These are phyloP conservation scores for Erysimum cheiranthoides DNA, from an alignment of 345 rosid species.

Conservation along the genomic window DNA sequence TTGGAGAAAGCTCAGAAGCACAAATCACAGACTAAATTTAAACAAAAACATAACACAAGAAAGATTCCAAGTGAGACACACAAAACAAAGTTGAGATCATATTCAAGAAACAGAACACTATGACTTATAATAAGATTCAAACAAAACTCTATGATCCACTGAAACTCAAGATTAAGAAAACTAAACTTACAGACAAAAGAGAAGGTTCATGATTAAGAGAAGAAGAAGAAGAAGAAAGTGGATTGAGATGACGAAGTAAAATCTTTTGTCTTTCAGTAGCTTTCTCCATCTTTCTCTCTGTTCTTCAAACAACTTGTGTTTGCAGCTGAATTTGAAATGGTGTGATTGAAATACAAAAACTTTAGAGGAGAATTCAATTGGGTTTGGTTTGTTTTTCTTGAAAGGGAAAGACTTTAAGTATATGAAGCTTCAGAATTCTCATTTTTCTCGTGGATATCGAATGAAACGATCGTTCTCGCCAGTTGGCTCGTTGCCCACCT, in stretches of 20 bases:
- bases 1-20: slow-evolving; percentile 71
- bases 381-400: background rate
- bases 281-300: slow-evolving; percentile 62
- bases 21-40: slow-evolving; percentile 62
- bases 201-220: slow-evolving; percentile 40
- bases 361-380: background rate
- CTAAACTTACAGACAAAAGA: slow-evolving; percentile 60
- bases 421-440: background rate
- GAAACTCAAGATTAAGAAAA: background rate
- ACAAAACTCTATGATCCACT: background rate
- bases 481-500: slow-evolving; percentile 3
- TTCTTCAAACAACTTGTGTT: background rate
- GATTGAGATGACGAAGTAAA: slow-evolving; percentile 74
- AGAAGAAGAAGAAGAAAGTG: slow-evolving; percentile 54
- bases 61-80: slow-evolving; percentile 3
- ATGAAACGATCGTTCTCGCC: background rate
- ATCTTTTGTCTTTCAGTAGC: slow-evolving; percentile 79
- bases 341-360: background rate
- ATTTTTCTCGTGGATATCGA: background rate
- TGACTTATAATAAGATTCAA: background rate
- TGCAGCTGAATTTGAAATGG: slow-evolving; percentile 15
- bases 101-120: background rate
- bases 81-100: background rate
- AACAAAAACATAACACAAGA: background rate
- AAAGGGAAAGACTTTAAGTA: slow-evolving; percentile 18